A percentile compares a stretch with the other conserved stretches of the same genome.
These are phyloP conservation scores for Spathaspora girioi DNA, from an alignment of 805 yeast species.

Conservation along the genomic window DNA sequence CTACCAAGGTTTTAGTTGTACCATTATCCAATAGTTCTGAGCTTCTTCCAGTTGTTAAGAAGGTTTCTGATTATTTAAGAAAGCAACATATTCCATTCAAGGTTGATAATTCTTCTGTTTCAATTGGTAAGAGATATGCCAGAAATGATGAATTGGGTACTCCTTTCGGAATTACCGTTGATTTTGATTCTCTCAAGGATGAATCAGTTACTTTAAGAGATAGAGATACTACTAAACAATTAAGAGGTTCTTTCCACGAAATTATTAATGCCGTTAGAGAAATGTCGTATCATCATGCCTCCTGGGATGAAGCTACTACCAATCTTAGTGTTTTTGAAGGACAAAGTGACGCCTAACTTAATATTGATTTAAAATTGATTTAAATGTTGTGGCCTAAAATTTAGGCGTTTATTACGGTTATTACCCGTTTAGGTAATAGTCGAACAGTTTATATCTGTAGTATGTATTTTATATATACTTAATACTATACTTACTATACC, in stretches of 20 bases:
- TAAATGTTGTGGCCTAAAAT: no score
- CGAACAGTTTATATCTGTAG: not conserved
- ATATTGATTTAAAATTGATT: not conserved
- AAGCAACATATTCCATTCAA: conserved; percentile 85
- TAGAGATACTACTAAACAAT: conserved; percentile 95
- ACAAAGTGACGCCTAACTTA: conserved; percentile 27
- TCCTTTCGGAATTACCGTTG: conserved; percentile 96
- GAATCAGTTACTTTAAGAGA: conserved; percentile 91
- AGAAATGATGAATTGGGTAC: conserved; percentile 99
- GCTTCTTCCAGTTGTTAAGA: conserved; percentile 69
- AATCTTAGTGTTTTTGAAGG: conserved; percentile 69
- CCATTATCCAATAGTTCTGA: conserved; percentile 86
- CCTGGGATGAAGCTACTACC: conserved; percentile 87
- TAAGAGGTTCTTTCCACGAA: conserved; percentile 81
- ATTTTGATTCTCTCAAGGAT: conserved; percentile 87
- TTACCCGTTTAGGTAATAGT: no score
- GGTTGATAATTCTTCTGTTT: conserved; percentile 94
- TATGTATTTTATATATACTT: no score
- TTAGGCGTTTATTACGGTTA: no score
- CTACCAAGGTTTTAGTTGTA: conserved; percentile 93
- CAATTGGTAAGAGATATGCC: conserved; percentile 96
- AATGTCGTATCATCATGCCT: conserved; percentile 66
- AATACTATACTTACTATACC: not conserved
- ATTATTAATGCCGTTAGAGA: conserved; percentile 67
- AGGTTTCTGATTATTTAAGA: conserved; percentile 70